phyloP scores from a whole-genome alignment of 1,284 basidiomycete species.

The Ustilago nuda region DNA sequence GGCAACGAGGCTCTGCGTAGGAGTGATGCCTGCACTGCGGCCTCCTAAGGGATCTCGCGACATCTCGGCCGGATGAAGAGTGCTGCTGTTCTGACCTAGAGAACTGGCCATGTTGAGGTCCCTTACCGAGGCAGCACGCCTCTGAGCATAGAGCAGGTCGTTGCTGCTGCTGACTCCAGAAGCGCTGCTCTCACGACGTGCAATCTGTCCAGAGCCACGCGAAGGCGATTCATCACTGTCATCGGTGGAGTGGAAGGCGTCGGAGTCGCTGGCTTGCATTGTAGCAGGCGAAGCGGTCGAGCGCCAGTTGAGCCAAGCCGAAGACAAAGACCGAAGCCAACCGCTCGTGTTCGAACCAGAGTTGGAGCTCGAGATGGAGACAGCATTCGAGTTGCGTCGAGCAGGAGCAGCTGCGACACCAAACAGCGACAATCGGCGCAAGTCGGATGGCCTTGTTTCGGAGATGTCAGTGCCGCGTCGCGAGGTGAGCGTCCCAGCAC shows the following conservation, averaged over 20 bases:
- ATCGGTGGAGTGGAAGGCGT: slow-evolving; percentile 31
- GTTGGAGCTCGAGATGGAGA: slow-evolving; percentile 38
- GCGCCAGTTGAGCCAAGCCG: slow-evolving; percentile 54
- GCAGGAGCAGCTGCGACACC: slow-evolving; percentile 27
- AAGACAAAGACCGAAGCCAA: slow-evolving; percentile 54
- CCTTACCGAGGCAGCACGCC: slow-evolving; percentile 30
- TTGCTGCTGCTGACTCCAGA: slow-evolving; percentile 35
- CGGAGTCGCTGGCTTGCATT: slow-evolving; percentile 35
- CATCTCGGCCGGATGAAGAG: slow-evolving; percentile 14
- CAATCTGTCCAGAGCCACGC: slow-evolving; percentile 9
- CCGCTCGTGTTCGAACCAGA: slow-evolving; percentile 42
- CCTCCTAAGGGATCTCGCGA: slow-evolving; percentile 18
- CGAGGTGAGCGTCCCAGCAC: slow-evolving; percentile 18
- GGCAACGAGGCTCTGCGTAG: slow-evolving; percentile 54
- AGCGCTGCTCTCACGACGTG: slow-evolving; percentile 35
- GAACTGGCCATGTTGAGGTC: slow-evolving; percentile 23
- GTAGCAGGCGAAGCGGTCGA: slow-evolving; percentile 40
- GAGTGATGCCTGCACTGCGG: slow-evolving; percentile 45
- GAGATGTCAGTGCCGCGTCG: slow-evolving; percentile 25
- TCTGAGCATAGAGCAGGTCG: slow-evolving; percentile 28
- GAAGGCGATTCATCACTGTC: slow-evolving; percentile 44
- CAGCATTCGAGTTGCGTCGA: slow-evolving; percentile 46
- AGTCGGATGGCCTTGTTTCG: slow-evolving; percentile 19
- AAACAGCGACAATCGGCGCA: slow-evolving; percentile 41
- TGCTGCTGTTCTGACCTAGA: slow-evolving; percentile 18